phyloP scores from a whole-genome alignment of 2,329 filamentous ascomycete species.

The Lachnellula arida region DNA sequence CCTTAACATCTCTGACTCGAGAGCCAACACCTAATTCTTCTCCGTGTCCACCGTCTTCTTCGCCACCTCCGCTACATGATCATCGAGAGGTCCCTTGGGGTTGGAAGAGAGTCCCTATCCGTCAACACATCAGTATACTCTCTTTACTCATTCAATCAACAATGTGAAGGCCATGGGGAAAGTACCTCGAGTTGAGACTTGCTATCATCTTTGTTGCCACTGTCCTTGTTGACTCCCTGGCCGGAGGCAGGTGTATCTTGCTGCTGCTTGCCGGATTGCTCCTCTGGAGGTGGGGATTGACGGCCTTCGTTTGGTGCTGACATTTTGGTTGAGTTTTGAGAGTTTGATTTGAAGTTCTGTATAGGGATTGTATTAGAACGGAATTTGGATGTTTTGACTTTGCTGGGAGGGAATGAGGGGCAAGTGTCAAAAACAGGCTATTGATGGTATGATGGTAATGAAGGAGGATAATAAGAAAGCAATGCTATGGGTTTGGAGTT shows the following conservation, averaged over 20 bases:
- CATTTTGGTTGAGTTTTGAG: slow-evolving; percentile 19
- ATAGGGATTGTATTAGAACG: not conserved
- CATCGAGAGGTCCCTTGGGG: slow-evolving; percentile 60
- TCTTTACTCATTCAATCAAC: not conserved
- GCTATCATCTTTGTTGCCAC: slow-evolving; percentile 46
- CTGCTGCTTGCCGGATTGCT: slow-evolving; percentile 60
- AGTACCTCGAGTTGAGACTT: slow-evolving; percentile 47
- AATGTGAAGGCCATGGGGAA: not conserved
- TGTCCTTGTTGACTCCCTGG: slow-evolving; percentile 51
- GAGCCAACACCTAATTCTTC: not conserved
- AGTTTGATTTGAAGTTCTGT: not conserved
- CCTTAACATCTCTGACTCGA: too few relatives aligned
- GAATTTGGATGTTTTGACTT: not conserved
- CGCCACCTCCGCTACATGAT: slow-evolving; percentile 51
- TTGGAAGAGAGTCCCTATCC: slow-evolving; percentile 54
- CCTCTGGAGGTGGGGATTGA: slow-evolving; percentile 72
- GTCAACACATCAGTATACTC: not conserved
- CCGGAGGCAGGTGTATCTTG: slow-evolving; percentile 53
- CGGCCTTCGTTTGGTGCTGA: slow-evolving; percentile 58
- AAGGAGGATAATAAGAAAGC: not conserved
- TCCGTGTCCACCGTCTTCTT: slow-evolving; percentile 20
- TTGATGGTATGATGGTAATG: not conserved
- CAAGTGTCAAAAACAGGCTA: too few relatives aligned
- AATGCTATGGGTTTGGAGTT: not conserved
- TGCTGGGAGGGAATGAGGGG: not conserved